Base-by-base conservation (phyloP, 2,329 filamentous ascomycete genomes). In the Claviceps purpurea region DNA sequence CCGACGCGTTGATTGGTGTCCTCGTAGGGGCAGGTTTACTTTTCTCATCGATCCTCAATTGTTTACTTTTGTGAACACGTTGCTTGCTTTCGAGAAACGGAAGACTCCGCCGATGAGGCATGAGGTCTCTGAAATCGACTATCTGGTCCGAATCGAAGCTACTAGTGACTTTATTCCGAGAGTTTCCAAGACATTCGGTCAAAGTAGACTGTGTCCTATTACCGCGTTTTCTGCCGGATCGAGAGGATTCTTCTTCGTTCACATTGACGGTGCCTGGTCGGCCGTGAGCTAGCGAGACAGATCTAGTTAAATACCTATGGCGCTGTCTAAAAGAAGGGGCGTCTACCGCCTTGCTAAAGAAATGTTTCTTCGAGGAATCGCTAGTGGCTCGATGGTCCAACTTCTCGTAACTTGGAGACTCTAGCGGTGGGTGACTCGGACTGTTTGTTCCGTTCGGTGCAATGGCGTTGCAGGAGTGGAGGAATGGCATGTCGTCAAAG, bases 81-180 rank as follows among this genome's bases (percentile, higher is more conserved):
- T 34, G 47, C 11, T 26, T 42, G 7, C 44, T 5, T 30, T 40
- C 39, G 40, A 48, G 43, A 48, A 65, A 66, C 3, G 65, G 65
- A 11, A 67, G 59, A 11, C 58, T 56, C 18, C 65, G 62, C 43
- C 63, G 64, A 14, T 44, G 59, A 3, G 65, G 65, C 62, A 67
- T 62, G 2, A 60, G 48, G 41, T 60, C 52, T 20, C 60, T 61
- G 50, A 65, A 67, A 34, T 58, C 52, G 10, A 49, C 30, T 2
- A 41, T 16, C 37, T 30, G 24, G 10, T 14, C 40, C 14, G 45
- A 49, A 38, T 24, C 42, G 18, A 39, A 52, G 42, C 34, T 46
- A 26, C 10, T 37, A 22, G 18, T 50, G 20, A 22, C 4, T 13
- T 42, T 5, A 14, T 22, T 11, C 5, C 20, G 11, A 8, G 44